Evolutionary conservation across 257 asterid genomes (phyloP), one percentile per base, ranked within the genome.

Genomic region (Capsicum chinense): DNA sequence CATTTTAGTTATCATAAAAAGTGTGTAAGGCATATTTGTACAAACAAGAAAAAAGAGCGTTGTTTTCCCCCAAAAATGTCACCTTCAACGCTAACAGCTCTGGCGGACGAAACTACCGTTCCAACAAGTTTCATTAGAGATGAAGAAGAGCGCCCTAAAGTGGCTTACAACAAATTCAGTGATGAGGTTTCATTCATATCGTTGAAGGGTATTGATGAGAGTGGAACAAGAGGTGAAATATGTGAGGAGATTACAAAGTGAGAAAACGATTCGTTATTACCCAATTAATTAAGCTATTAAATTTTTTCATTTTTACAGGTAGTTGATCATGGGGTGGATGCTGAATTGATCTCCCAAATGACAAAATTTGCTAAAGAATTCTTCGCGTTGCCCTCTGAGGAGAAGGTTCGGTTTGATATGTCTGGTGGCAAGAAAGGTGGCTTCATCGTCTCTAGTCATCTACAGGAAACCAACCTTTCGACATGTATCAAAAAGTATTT

Each of bases 101-200:
- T 90, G 14, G 87, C 95, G 5, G 83, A 84, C 5, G 89, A 92
- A 66, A 87, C 82, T 9, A 73, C 84, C 7, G 84, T 95, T 57
- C 85, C 83, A 37, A 79, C 84, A 7, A 89, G 86, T 37, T 94
- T 94, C 93, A 84, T 93, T 9, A 82, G 99, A 80, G 99, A 94
- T 57, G 99, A 92, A 83, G 97, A 93, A 9, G 98, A 94, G 83
- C 89, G 99, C 85, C 98, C 99, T 0, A 94, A 90, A 85, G 97
- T 93, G 69, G 92, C 93, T 1, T 88, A 94, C 90, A 88, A 94
- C 84, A 68, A 88, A 5, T 94, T 94, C 88, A 96, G 98, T 89
- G 52, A 88, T 7, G 94, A 94, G 0, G 93, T 96, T 85, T 98
- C 99, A n/a, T 87, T 96, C 58, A 96, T 96, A 84, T 93, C 99